Conservation (phyloP, 441 rosid genomes). For the Gossypium schwendimanii region DNA sequence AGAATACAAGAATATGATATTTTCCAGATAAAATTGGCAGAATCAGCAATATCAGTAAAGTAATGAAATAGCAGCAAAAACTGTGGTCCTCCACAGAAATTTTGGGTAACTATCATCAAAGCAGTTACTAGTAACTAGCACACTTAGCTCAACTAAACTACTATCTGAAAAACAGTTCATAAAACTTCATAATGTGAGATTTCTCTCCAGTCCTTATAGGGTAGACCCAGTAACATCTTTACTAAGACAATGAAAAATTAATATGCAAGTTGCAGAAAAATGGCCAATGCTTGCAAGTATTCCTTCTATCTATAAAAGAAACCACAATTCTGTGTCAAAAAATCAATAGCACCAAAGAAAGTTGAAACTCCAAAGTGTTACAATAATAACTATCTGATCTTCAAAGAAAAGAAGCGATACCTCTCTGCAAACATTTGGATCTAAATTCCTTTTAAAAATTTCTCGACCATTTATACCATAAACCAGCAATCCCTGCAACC, state of each 20-base stretch:
- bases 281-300: neutral
- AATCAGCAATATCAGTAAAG: neutral
- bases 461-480: conserved; percentile 84
- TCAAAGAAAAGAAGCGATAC: conserved; percentile 29
- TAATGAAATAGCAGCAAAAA: neutral
- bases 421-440: conserved; percentile 74
- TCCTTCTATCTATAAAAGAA: neutral
- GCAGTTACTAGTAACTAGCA: neutral
- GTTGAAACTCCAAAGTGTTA: neutral
- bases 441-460: conserved; percentile 69
- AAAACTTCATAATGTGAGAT: neutral
- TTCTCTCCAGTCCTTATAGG: neutral
- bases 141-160: neutral
- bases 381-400: conserved; percentile 4
- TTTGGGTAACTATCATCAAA: neutral
- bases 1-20: neutral
- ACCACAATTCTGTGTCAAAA: neutral
- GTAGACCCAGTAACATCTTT: neutral
- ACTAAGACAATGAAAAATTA: neutral
- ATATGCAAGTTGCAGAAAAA: neutral
- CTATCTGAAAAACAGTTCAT: neutral
- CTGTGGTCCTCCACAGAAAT: neutral
- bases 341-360: neutral
- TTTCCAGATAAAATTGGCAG: neutral
- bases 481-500: conserved; percentile 76